Conservation (phyloP, 2,329 filamentous ascomycete genomes). For the Aureobasidium sp. region DNA sequence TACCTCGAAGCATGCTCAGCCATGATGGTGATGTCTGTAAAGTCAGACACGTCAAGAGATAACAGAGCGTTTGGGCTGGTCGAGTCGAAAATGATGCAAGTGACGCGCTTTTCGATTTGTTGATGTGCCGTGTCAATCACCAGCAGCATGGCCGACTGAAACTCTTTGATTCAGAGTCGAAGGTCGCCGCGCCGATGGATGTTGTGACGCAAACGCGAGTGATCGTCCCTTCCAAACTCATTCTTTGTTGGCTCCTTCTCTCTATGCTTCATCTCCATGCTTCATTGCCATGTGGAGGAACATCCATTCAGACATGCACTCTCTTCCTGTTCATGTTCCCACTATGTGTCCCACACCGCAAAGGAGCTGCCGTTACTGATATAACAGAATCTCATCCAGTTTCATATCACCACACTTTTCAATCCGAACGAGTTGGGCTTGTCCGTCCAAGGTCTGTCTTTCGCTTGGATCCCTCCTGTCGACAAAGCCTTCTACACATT, state of each 20-base stretch:
- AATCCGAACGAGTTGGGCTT: too few relatives aligned
- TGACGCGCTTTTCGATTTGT: neutral
- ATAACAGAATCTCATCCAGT: too few relatives aligned
- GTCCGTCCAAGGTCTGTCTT: too few relatives aligned
- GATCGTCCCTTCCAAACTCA: neutral
- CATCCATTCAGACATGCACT: too few relatives aligned
- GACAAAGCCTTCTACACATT: too few relatives aligned
- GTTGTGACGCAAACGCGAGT: neutral
- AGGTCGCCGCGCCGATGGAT: neutral
- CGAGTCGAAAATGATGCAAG: conserved; percentile 9
- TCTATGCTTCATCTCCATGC: neutral
- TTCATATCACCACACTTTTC: too few relatives aligned
- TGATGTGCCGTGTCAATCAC: neutral
- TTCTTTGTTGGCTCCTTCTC: neutral
- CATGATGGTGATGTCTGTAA: neutral
- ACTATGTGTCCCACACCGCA: too few relatives aligned
- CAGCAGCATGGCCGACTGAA: neutral
- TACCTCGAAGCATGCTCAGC: neutral
- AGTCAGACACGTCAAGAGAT: neutral
- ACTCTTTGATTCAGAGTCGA: neutral
- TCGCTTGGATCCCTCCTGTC: too few relatives aligned
- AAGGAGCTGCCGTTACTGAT: too few relatives aligned
- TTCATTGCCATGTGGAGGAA: too few relatives aligned
- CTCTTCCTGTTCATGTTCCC: too few relatives aligned
- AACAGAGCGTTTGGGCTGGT: neutral